Conservation (phyloP, 139 green algal genomes). For the Nannochloris sp. region DNA sequence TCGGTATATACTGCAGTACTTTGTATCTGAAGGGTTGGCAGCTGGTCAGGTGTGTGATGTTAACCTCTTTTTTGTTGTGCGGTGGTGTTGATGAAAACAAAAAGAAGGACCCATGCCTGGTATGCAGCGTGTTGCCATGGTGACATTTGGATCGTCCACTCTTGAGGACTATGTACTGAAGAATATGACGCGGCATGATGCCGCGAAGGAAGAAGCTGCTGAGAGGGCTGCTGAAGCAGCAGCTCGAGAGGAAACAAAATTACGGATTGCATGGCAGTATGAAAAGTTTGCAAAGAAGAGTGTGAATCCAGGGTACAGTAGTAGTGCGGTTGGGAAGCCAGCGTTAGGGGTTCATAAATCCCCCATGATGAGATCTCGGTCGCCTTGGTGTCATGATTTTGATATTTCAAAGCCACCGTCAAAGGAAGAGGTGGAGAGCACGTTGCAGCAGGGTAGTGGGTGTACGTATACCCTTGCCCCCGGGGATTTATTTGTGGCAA, state of each 20-base stretch:
- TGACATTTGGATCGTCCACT: neutral
- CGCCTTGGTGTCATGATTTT: neutral
- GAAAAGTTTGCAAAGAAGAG: conserved; percentile 2
- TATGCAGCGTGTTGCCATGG: neutral
- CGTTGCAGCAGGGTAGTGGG: neutral
- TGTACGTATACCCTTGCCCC: neutral
- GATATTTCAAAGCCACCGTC: neutral
- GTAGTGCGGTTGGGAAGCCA: neutral
- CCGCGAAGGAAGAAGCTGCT: conserved; percentile 11
- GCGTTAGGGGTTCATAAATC: neutral
- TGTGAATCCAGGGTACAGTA: neutral
- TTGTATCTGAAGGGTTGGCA: conserved; percentile 58
- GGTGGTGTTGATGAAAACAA: neutral
- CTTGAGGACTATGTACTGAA: neutral
- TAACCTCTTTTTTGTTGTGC: neutral
- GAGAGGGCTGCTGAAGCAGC: conserved; percentile 9
- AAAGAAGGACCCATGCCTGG: neutral
- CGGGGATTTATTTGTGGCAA: too few species aligned
- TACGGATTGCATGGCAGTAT: conserved; percentile 85
- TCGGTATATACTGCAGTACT: conserved; percentile 62
- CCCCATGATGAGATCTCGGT: neutral
- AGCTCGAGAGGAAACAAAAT: conserved; percentile 26
- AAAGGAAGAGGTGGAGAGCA: neutral
- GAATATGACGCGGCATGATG: neutral
- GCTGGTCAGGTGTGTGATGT: neutral